phyloP scores from a whole-genome alignment of 2,329 filamentous ascomycete species.

The Cercospora sp. region DNA sequence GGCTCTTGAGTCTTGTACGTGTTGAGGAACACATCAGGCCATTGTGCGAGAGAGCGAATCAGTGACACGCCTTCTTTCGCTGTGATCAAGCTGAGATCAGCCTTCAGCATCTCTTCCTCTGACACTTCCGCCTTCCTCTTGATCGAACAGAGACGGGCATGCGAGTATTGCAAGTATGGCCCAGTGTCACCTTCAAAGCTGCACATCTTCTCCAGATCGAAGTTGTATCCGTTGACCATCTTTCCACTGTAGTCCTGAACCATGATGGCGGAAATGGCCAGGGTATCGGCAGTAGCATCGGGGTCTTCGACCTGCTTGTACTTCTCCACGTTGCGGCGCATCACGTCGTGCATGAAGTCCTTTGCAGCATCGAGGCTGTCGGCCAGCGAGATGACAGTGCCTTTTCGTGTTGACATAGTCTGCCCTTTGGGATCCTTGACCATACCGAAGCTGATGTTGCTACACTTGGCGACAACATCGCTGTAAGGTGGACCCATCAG shows the following conservation, averaged over 20 bases:
- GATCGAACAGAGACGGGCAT: slow-evolving; percentile 66
- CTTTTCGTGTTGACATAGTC: slow-evolving; percentile 65
- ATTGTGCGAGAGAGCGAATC: slow-evolving; percentile 74
- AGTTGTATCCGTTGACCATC: slow-evolving; percentile 70
- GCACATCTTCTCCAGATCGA: slow-evolving; percentile 79
- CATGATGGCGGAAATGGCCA: slow-evolving; percentile 95
- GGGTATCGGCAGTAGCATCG: slow-evolving; percentile 74
- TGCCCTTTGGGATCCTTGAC: slow-evolving; percentile 50
- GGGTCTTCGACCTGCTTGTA: slow-evolving; percentile 88
- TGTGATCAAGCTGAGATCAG: slow-evolving; percentile 67
- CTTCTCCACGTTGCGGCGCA: slow-evolving; percentile 87
- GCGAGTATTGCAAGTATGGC: slow-evolving; percentile 81
- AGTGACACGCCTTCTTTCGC: slow-evolving; percentile 73
- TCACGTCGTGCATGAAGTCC: slow-evolving; percentile 97
- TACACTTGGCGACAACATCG: slow-evolving; percentile 59
- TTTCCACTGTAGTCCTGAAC: slow-evolving; percentile 98
- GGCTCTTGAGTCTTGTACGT: slow-evolving; percentile 82
- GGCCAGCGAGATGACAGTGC: slow-evolving; percentile 50
- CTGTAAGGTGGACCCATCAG: slow-evolving; percentile 58
- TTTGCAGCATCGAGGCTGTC: slow-evolving; percentile 61
- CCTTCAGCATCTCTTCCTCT: slow-evolving; percentile 58
- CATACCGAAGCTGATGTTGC: slow-evolving; percentile 68
- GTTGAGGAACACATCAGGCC: slow-evolving; percentile 81
- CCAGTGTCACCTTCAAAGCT: slow-evolving; percentile 85
- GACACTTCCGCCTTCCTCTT: slow-evolving; percentile 57